phyloP scores from a whole-genome alignment of 805 yeast genomes.

The Saturnispora saitoi region DNA sequence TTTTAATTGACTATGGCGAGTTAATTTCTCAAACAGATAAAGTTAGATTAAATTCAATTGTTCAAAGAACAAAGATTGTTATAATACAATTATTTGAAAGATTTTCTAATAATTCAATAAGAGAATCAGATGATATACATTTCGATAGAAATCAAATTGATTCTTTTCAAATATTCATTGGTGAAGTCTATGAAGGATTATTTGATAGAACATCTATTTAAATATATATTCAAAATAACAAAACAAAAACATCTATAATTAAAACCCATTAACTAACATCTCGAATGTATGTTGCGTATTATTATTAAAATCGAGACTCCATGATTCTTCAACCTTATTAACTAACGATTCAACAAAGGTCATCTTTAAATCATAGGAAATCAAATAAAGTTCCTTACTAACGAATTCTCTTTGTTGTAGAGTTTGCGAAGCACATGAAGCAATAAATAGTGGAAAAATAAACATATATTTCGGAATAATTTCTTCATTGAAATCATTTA shows the following conservation, averaged over 20 bases:
- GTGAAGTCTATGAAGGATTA: conserved; percentile 31
- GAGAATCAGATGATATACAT: background rate
- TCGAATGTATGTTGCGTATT: conserved; percentile 5
- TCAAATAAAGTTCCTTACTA: conserved; percentile 20
- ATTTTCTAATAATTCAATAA: conserved; percentile 12
- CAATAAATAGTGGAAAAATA: conserved; percentile 21
- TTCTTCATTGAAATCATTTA: background rate
- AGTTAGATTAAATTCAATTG: conserved; percentile 27
- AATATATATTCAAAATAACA: conserved; percentile 1
- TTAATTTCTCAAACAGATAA: conserved; percentile 27
- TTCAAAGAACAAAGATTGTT: conserved; percentile 25
- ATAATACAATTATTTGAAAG: conserved; percentile 25
- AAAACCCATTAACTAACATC: conserved; percentile 8
- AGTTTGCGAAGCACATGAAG: conserved; percentile 23
- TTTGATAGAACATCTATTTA: conserved; percentile 28
- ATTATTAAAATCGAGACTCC: conserved; percentile 21
- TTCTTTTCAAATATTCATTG: conserved; percentile 22
- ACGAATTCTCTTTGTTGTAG: conserved; percentile 21
- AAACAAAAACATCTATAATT: background rate
- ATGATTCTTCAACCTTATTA: conserved; percentile 21
- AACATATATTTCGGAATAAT: conserved; percentile 10
- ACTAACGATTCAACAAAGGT: conserved; percentile 16
- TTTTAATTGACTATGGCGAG: conserved; percentile 23
- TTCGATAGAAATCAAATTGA: conserved; percentile 6
- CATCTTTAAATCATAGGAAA: conserved; percentile 10